Evolutionary conservation across 1,139 yeast genomes (phyloP).

Genomic region (Pichia norvegensis): DNA sequence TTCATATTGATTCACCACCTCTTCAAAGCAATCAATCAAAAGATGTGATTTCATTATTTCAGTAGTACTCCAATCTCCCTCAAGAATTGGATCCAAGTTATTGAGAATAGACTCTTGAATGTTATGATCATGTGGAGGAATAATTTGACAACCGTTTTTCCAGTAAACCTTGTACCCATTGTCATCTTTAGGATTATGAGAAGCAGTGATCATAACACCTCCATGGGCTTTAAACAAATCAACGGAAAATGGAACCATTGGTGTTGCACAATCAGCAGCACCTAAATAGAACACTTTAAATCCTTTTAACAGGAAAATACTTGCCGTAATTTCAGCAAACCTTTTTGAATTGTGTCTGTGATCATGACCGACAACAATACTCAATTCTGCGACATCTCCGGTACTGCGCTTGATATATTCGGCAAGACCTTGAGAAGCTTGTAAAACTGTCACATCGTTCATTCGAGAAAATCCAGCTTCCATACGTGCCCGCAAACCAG

Average conservation of each 20-base stretch:
- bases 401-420: constrained; percentile 30
- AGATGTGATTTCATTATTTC: constrained; percentile 26
- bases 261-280: constrained; percentile 63
- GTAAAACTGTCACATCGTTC: constrained; percentile 85
- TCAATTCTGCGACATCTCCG: constrained; percentile 28
- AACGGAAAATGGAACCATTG: constrained; percentile 84
- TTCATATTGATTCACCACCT: constrained; percentile 31
- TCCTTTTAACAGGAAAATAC: constrained; percentile 62
- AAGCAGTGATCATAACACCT: constrained; percentile 95
- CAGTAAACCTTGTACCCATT: constrained; percentile 95
- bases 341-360: constrained; percentile 75
- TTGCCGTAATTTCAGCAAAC: constrained; percentile 74
- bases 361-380: constrained; percentile 82
- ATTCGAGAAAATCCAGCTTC: constrained; percentile 83
- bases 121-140: constrained; percentile 77
- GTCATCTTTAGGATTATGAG: constrained; percentile 89
- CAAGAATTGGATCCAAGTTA: constrained; percentile 57
- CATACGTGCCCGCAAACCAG: constrained; percentile 83
- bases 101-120: constrained; percentile 59
- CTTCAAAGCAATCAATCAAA: constrained; percentile 25
- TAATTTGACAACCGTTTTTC: constrained; percentile 89
- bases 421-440: constrained; percentile 89
- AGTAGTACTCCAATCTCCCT: constrained; percentile 41
- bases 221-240: constrained; percentile 56
- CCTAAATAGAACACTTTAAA: constrained; percentile 65